Base-by-base conservation (phyloP, 768 basidiomycete genomes). In the Lyophyllum decastes region DNA sequence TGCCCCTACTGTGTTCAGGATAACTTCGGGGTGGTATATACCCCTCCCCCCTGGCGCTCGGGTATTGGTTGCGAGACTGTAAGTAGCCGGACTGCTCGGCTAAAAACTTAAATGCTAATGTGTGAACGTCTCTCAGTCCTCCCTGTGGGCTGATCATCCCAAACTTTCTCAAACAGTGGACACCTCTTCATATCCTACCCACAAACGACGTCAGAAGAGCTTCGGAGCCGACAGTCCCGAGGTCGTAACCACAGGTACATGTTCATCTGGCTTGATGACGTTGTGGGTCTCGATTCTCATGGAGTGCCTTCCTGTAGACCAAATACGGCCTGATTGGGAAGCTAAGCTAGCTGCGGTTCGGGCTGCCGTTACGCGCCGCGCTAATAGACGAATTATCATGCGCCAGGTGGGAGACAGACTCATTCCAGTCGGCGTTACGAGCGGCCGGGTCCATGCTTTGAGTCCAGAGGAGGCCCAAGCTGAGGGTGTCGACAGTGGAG, bases 241-340 rank as follows among this genome's bases (percentile, higher is more conserved):
- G 55, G 95, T 98, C 26, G 95, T 97, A 47, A 92, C 94, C 26
- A 93, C 86, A 58, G 94, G 94, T 92, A 58, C 60, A 83, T 72
- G 34, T 49, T 12, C 14, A 8, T 61, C 51, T 60, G 41, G 38
- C 57, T 27, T 47, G 1, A 38, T 24, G 49, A 52, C n/a, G 19
- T 26, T 16, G 34, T 38, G 10, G 16, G 11, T 21, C 14, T 48
- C 61, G 55, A 45, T 55, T 38, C 48, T 30, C 58, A 41, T 56
- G 25, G 54, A 61, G 52, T 55, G 64, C 47, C 2, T 45, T 55
- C 57, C 52, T 19, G 52, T 34, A 96, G 97, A 99, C 77, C 89
- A 94, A 73, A 95, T 98, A 58, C 90, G 95, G 52, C 96, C 97
- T 1, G 96, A 98, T 71, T 98, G 97, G 97, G 95, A 98, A 77